Conservation (phyloP, 78 protist species). For the Acrasis kona region DNA sequence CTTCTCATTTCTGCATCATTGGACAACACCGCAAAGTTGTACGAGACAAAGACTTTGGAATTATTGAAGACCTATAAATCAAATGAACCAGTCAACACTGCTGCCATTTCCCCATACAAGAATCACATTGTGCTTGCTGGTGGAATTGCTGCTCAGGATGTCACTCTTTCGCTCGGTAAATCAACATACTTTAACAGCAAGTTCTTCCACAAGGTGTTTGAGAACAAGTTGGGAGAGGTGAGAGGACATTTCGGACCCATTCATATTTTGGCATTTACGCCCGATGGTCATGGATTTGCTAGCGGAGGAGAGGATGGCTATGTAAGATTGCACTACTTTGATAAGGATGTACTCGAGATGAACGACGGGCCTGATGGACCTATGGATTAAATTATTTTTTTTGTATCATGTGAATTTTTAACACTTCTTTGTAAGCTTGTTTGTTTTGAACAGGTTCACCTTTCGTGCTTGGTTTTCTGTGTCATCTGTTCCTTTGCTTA, state of each 20-base stretch:
- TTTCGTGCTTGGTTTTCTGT: no score
- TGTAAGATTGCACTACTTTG: conserved; percentile 64
- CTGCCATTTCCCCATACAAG: conserved; percentile 61
- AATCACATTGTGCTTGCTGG: conserved; percentile 74
- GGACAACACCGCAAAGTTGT: conserved; percentile 70
- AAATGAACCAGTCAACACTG: conserved; percentile 78
- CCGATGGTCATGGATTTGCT: conserved; percentile 53
- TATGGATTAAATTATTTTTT: neutral
- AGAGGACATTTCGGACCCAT: conserved; percentile 80
- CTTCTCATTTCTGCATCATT: conserved; percentile 54
- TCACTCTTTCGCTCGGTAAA: conserved; percentile 61
- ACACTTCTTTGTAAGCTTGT: no score
- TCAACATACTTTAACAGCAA: conserved; percentile 59
- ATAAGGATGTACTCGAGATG: conserved; percentile 27
- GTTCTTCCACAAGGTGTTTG: conserved; percentile 69
- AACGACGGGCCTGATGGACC: conserved; percentile 2
- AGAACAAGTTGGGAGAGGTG: conserved; percentile 45
- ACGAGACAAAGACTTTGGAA: conserved; percentile 53
- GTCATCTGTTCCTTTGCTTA: no score
- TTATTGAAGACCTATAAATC: conserved; percentile 54
- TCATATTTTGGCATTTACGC: conserved; percentile 56
- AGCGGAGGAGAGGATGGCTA: conserved; percentile 79
- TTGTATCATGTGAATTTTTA: no score
- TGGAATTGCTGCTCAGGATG: conserved; percentile 78
- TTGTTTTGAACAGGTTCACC: no score